A percentile compares a stretch with the other conserved stretches of the same genome.
Evolutionary conservation across 2,329 filamentous ascomycete species (phyloP).

Genomic region (Fusarium sp.): DNA sequence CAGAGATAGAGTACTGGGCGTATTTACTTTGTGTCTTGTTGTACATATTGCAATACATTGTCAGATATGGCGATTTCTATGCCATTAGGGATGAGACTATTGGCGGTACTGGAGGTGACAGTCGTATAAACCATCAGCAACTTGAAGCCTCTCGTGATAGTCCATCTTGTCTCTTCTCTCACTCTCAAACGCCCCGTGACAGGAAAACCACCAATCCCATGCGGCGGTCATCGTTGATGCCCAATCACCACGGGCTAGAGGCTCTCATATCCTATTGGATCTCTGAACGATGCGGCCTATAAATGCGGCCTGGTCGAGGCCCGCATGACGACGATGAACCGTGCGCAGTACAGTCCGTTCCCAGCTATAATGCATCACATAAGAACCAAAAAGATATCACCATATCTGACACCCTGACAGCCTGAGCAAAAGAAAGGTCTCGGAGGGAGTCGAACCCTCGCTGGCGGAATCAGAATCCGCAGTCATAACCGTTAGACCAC

Average conservation of each 20-base stretch:
- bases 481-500: neutral
- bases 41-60: slow-evolving; percentile 31
- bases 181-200: slow-evolving; percentile 24
- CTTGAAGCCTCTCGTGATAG: neutral
- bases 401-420: neutral
- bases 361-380: neutral
- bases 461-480: too few relatives aligned
- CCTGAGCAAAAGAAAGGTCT: neutral
- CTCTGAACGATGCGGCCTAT: slow-evolving; percentile 25
- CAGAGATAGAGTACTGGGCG: slow-evolving; percentile 20
- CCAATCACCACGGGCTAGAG: slow-evolving; percentile 21
- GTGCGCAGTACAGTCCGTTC: neutral
- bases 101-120: neutral
- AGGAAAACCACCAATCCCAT: slow-evolving; percentile 11
- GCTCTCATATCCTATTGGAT: slow-evolving; percentile 13
- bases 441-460: neutral
- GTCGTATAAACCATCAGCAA: neutral
- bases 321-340: slow-evolving; percentile 33
- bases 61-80: slow-evolving; percentile 6
- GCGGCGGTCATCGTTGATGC: slow-evolving; percentile 31
- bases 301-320: slow-evolving; percentile 33
- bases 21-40: slow-evolving; percentile 22
- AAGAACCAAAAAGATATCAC: too few relatives aligned
- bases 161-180: slow-evolving; percentile 36
- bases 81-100: slow-evolving; percentile 1